Percentiles rank a stretch among this genome's conserved stretches.
phyloP scores from a whole-genome alignment of 495 filamentous ascomycete species.

The Neurospora tetraspora region DNA sequence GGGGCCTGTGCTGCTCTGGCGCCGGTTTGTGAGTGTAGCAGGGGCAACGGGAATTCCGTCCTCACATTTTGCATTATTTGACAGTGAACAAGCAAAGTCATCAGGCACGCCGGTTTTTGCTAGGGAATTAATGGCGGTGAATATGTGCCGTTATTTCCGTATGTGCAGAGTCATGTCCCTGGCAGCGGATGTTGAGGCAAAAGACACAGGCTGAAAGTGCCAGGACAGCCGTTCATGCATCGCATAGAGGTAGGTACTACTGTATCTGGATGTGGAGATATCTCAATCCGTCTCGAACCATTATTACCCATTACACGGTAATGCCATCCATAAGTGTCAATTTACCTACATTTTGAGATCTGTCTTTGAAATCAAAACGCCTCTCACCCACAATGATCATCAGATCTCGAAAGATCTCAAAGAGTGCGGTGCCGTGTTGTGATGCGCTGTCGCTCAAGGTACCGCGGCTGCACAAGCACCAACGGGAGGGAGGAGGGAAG shows the following conservation, averaged over 20 bases:
- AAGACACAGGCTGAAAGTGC: not conserved
- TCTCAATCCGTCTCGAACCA: not conserved
- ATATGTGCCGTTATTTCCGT: not conserved
- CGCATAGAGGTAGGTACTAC: not conserved
- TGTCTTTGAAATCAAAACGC: not conserved
- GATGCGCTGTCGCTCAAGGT: not conserved
- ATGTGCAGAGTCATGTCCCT: not conserved
- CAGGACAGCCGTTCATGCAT: not conserved
- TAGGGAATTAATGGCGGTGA: not conserved
- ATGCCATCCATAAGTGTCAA: not conserved
- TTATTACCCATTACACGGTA: not conserved
- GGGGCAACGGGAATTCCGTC: not conserved
- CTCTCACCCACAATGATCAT: not conserved
- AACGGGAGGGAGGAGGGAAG: too few relatives aligned
- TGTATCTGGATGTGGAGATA: not conserved
- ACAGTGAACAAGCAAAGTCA: not conserved
- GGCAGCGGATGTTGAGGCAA: not conserved
- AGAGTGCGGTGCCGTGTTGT: not conserved
- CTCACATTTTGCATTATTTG: not conserved
- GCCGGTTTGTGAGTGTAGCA: not conserved
- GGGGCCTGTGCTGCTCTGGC: not conserved
- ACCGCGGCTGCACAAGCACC: not conserved
- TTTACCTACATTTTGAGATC: not conserved
- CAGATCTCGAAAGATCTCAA: not conserved
- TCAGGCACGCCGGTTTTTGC: not conserved